Base-by-base conservation (phyloP, 2,329 filamentous ascomycete genomes). In the Allantophomopsis lycopodina region DNA sequence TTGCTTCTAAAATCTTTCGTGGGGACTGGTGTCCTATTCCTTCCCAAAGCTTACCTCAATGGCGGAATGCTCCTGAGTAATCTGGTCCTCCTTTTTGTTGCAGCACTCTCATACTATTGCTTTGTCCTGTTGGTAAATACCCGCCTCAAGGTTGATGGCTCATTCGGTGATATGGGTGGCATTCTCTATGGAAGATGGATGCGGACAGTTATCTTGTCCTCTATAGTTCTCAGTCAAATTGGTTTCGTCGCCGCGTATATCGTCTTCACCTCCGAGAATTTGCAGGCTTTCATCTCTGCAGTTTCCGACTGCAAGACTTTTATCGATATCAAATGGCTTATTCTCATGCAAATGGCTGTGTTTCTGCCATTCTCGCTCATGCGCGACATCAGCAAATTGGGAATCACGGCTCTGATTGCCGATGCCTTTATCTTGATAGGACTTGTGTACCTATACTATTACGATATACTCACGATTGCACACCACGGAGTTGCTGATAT, bases 1-100 rank as follows among this genome's bases (percentile, higher is more conserved):
- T 70, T 98, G 40, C 68, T 98, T 33, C 76, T 98, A 48, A 98
- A 98, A 65, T 96, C 89, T 0, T 98, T 98, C 55, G 91, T 98
- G 36, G 91, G 93, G 15, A 98, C 91, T 0, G 89, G 89, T 41
- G 89, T 96, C 7, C 68, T 96, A 13, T 96, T 96, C 64, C 65
- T 96, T 28, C 89, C 89, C 1, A 79, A 87, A 36, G 89, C 91
- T 4, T 98, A 91, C 56, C 72, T 95, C 47, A 98, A 94, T 53
- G 91, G 91, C 40, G 91, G 91, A 42, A 96, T 98, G 88, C 64
- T 94, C 13, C 98, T 98, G 61, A 94, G 87, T 52, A 94, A 93
- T 55, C 48, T 93, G 38, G 83, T 98, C 13, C 73, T 98, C n/a
- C 66, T 98, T 16, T 73, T 70, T 32, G 85, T 98, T 13, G 88